phyloP scores from a whole-genome alignment of 352 stramenopile species.

The Elongisporangium anandrum region DNA sequence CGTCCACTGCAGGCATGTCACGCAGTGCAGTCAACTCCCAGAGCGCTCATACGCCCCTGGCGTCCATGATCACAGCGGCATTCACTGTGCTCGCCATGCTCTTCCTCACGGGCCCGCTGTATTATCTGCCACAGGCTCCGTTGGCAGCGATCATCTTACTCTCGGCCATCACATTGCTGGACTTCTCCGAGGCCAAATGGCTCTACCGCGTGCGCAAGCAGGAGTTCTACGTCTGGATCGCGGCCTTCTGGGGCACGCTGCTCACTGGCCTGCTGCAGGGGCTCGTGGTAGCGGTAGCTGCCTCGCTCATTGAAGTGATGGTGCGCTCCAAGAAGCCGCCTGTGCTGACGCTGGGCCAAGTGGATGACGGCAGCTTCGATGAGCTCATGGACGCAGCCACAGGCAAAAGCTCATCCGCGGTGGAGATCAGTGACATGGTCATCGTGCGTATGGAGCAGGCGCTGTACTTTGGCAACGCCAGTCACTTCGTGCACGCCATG shows the following conservation, averaged over 20 bases:
- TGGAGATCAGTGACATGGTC: slow-evolving; percentile 37
- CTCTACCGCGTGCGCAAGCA: slow-evolving; percentile 56
- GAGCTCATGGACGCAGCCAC: slow-evolving; percentile 21
- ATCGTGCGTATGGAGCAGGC: slow-evolving; percentile 58
- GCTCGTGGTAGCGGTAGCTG: slow-evolving; percentile 44
- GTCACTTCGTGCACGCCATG: slow-evolving; percentile 57
- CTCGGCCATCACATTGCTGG: slow-evolving; percentile 81
- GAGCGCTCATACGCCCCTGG: slow-evolving; percentile 82
- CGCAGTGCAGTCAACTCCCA: slow-evolving; percentile 91
- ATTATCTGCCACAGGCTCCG: slow-evolving; percentile 85
- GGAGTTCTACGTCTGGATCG: slow-evolving; percentile 66
- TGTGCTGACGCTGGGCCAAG: slow-evolving; percentile 38
- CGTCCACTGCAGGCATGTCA: slow-evolving; percentile 86
- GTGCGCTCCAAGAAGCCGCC: slow-evolving; percentile 51
- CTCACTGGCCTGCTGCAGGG: slow-evolving; percentile 41
- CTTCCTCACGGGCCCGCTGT: slow-evolving; percentile 85
- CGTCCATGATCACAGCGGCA: slow-evolving; percentile 83
- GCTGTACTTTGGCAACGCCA: slow-evolving; percentile 70
- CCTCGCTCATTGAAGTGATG: slow-evolving; percentile 63
- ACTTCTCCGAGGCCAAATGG: slow-evolving; percentile 84
- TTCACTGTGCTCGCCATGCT: slow-evolving; percentile 89
- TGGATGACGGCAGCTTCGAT: slow-evolving; percentile 23
- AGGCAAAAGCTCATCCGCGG: not conserved
- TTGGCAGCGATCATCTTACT: slow-evolving; percentile 90
- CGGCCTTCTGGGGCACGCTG: slow-evolving; percentile 43